Base-by-base conservation (phyloP, 805 yeast species). In the Schwanniomyces pseudopolymorphus region DNA sequence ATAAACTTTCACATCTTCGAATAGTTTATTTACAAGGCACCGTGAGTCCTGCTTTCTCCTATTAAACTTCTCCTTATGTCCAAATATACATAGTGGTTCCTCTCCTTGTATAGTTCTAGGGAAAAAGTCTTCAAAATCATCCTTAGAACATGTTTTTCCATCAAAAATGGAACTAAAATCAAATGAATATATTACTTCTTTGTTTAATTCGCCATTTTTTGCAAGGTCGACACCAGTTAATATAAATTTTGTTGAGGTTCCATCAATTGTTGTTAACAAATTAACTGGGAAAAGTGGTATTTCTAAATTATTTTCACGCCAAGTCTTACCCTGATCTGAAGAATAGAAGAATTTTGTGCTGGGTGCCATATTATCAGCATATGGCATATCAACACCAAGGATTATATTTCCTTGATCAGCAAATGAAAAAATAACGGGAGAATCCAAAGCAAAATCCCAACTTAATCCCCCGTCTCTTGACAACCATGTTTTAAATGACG, bases 341-440 rank as follows among this genome's bases (percentile, higher is more conserved):
- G 95, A 83, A 56, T 74, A 89, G 31, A 55, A 59, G 4, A 57
- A 60, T 4, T 72, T 58, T 3, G 33, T 5, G 19, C 43, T 13
- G 13, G 28, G 28, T 5, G 10, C 13, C 14, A 22, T 16, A 14
- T 60, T 56, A 27, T 55, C 65, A 1, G 53, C 51, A 31, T 14
- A n/a, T 21, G 45, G 37, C 42, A 52, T 56, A 31, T 85, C 84
- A n/a, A 80, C 63, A 1, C 88, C 85, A 2, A 85, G 62, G 14
- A 87, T 76, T 9, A 89, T 63, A 56, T 88, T 86, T 27, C 96
- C 96, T 48, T 78, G 80, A 63, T 89, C 95, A 40, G 92, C 96
- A 66, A 81, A 83, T 1, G 82, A 74, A 50, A 78, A 80, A 3
- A 72, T 49, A 33, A 79, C 71, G 2, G 87, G 79, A 37, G 72